Conservation (phyloP, 2,329 filamentous ascomycete species). For the Exophiala sp. region DNA sequence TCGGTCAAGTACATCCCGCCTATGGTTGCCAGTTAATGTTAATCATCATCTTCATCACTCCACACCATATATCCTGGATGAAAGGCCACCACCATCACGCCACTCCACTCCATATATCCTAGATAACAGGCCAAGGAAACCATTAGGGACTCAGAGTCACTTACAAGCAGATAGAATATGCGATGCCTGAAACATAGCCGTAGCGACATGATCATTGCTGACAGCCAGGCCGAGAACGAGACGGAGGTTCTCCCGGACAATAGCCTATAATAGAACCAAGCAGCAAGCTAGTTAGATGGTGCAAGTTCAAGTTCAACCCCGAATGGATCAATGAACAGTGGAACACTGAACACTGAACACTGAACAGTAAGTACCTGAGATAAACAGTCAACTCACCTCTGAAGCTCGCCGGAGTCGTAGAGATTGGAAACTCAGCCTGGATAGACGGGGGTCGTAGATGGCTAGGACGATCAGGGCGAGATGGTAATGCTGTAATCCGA, state of each 20-base stretch:
- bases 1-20: slow-evolving; percentile 18
- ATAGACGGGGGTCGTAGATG: slow-evolving; percentile 40
- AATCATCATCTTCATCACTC: too few relatives aligned
- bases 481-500: slow-evolving; percentile 40
- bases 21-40: too few relatives aligned
- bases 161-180: slow-evolving; percentile 19
- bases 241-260: slow-evolving; percentile 12
- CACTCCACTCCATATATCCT: too few relatives aligned
- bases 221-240: slow-evolving; percentile 16
- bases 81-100: too few relatives aligned
- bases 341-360: too few relatives aligned
- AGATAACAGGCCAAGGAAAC: too few relatives aligned
- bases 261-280: not conserved
- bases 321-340: not conserved
- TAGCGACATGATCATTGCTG: slow-evolving; percentile 15
- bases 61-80: too few relatives aligned
- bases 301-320: too few relatives aligned
- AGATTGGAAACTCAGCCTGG: slow-evolving; percentile 25
- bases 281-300: too few relatives aligned
- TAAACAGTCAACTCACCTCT: too few relatives aligned
- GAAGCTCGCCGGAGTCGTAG: slow-evolving; percentile 12
- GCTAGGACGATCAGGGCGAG: slow-evolving; percentile 41
- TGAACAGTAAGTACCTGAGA: too few relatives aligned
- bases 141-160: too few relatives aligned
- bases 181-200: slow-evolving; percentile 19